These are phyloP conservation scores for Diaporthe ampelina DNA, from an alignment of 2,329 filamentous ascomycete species.

Conservation along the genomic window DNA sequence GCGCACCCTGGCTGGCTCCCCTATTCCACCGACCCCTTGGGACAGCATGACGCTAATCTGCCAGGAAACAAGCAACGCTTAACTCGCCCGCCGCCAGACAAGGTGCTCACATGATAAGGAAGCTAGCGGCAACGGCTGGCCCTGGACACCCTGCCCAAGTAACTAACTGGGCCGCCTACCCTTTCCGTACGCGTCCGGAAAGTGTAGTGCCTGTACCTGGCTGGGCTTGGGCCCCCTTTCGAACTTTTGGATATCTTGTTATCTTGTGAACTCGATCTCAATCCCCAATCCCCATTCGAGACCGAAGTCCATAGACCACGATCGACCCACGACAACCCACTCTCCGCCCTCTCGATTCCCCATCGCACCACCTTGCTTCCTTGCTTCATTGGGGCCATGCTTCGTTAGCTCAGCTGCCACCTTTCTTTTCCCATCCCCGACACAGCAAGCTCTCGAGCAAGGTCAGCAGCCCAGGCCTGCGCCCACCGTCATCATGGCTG, in stretches of 20 bases:
- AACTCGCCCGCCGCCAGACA: not conserved
- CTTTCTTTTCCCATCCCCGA: constrained; percentile 21
- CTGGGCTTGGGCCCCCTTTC: constrained; percentile 37
- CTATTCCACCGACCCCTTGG: constrained; percentile 18
- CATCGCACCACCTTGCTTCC: constrained; percentile 31
- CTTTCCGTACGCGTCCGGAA: not conserved
- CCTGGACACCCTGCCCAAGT: not conserved
- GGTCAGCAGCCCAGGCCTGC: constrained; percentile 20
- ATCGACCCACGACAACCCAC: constrained; percentile 30
- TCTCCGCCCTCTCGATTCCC: constrained; percentile 27
- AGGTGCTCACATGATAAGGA: not conserved
- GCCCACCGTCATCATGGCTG: constrained; percentile 73
- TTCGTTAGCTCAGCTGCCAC: constrained; percentile 32
- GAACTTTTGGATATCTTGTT: constrained; percentile 31
- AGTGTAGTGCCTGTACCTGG: not conserved
- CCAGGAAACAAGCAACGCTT: not conserved
- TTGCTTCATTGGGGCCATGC: constrained; percentile 39
- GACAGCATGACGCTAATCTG: constrained; percentile 24
- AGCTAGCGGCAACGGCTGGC: constrained; percentile 1
- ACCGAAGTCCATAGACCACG: constrained; percentile 35
- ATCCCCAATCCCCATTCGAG: not conserved
- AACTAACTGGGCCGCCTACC: too few species aligned
- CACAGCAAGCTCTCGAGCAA: constrained; percentile 23
- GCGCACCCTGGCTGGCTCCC: not conserved
- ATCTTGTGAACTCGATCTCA: constrained; percentile 8